Evolutionary conservation across 140 eudicot species (phyloP).

Genomic region (Flaveria floridana): DNA sequence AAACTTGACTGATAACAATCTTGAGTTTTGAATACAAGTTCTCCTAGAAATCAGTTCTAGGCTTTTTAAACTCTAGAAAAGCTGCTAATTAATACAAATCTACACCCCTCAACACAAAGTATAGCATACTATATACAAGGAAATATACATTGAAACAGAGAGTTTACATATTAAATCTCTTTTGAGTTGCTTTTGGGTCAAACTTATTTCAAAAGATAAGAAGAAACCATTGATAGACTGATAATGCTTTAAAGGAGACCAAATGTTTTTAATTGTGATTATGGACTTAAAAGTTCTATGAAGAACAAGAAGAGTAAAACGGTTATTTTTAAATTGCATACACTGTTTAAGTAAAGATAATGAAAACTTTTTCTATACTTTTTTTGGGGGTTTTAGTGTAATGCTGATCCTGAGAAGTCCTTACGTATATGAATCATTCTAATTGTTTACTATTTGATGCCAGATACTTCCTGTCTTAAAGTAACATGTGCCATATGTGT

Average conservation of each 20-base stretch:
- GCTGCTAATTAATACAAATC: neutral
- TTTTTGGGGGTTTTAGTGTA: neutral
- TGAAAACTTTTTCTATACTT: neutral
- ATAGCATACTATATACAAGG: neutral
- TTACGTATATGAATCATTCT: neutral
- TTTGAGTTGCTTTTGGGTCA: neutral
- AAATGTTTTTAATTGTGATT: neutral
- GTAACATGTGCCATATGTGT: neutral
- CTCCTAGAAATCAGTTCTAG: neutral
- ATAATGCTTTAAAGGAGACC: neutral
- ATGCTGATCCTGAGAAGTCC: neutral
- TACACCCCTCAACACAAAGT: neutral
- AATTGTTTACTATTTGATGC: neutral
- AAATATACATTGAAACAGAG: neutral
- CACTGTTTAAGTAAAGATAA: neutral
- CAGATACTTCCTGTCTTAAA: neutral
- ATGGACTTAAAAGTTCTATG: neutral
- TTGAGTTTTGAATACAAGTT: neutral
- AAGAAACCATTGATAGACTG: neutral
- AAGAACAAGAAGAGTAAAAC: neutral
- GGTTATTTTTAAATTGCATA: neutral
- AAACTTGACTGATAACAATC: conserved; percentile 1
- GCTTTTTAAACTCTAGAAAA: neutral
- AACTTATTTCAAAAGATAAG: neutral
- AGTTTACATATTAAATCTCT: neutral